Percentiles rank a stretch among this genome's conserved stretches.
Conservation (phyloP, 1,284 basidiomycete species). For the Flammula alnicola region DNA sequence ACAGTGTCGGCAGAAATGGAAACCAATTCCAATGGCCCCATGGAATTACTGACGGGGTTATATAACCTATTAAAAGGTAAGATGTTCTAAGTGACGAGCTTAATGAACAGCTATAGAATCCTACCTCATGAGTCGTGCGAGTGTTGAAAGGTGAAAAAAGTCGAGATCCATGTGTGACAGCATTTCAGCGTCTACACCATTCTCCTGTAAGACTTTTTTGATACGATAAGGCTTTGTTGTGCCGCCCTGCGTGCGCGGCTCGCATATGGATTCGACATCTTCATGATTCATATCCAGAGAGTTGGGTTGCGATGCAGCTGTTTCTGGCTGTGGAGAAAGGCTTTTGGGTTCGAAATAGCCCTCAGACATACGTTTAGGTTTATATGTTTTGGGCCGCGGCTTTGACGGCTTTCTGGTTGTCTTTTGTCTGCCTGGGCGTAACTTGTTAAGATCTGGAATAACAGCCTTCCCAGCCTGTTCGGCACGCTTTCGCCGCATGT, state of each 20-base stretch:
- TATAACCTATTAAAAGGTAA: slow-evolving; percentile 31
- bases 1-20: slow-evolving; percentile 44
- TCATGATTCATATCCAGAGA: slow-evolving; percentile 5
- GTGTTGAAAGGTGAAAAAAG: slow-evolving; percentile 52
- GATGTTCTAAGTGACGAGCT: too few relatives aligned
- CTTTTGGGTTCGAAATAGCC: not conserved
- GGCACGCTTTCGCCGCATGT: slow-evolving; percentile 76
- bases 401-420: slow-evolving; percentile 29
- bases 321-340: not conserved
- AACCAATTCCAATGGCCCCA: slow-evolving; percentile 12
- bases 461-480: slow-evolving; percentile 41
- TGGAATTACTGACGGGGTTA: slow-evolving; percentile 33
- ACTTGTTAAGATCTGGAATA: slow-evolving; percentile 35
- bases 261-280: slow-evolving; percentile 12
- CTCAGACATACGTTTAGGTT: slow-evolving; percentile 16
- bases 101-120: slow-evolving; percentile 6
- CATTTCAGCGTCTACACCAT: slow-evolving; percentile 47
- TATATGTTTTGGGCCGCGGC: slow-evolving; percentile 34
- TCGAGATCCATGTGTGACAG: slow-evolving; percentile 49
- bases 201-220: slow-evolving; percentile 41
- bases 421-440: slow-evolving; percentile 54
- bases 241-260: slow-evolving; percentile 33
- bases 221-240: slow-evolving; percentile 50
- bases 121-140: slow-evolving; percentile 41
- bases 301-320: not conserved